phyloP scores from a whole-genome alignment of 192 early-diverging fungal genomes.

The Backusella macrospora region DNA sequence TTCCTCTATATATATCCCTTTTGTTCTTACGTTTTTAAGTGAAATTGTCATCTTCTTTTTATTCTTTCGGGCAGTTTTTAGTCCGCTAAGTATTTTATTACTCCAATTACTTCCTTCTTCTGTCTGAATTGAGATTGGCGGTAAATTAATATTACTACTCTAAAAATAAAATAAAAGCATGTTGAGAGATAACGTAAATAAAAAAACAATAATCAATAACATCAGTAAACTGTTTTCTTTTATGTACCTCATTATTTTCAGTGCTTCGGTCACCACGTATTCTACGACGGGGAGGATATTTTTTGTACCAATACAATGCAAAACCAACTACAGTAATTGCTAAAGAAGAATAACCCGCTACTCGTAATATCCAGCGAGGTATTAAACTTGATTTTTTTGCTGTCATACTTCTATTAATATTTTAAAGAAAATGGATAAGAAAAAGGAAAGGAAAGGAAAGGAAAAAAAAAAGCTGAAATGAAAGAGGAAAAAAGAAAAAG shows the following conservation, averaged over 20 bases:
- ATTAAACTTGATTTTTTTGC: slow-evolving; percentile 15
- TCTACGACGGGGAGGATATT: slow-evolving; percentile 9
- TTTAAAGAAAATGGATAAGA: slow-evolving; percentile 16
- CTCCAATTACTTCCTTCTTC: slow-evolving; percentile 42
- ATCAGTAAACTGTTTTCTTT: not conserved
- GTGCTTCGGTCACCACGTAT: not conserved
- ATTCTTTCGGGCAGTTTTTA: slow-evolving; percentile 32
- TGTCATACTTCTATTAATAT: not conserved
- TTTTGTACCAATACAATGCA: slow-evolving; percentile 27
- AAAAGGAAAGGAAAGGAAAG: slow-evolving; percentile 8
- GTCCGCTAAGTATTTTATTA: slow-evolving; percentile 30
- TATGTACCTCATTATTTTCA: not conserved
- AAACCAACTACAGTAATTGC: slow-evolving; percentile 28
- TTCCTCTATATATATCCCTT: not conserved
- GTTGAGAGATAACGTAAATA: too few relatives aligned
- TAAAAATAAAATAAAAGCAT: not conserved
- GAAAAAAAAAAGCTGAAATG: slow-evolving; percentile 15
- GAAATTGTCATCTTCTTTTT: slow-evolving; percentile 62
- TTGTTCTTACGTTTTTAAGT: slow-evolving; percentile 54
- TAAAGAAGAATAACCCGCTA: slow-evolving; percentile 37
- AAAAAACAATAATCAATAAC: too few relatives aligned
- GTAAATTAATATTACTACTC: not conserved
- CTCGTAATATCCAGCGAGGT: slow-evolving; percentile 31
- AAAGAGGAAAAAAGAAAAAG: slow-evolving; percentile 28
- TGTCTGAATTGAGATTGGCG: slow-evolving; percentile 24